phyloP scores from a whole-genome alignment of 176 grass and related monocot genomes.

The Melocanna baccifera region DNA sequence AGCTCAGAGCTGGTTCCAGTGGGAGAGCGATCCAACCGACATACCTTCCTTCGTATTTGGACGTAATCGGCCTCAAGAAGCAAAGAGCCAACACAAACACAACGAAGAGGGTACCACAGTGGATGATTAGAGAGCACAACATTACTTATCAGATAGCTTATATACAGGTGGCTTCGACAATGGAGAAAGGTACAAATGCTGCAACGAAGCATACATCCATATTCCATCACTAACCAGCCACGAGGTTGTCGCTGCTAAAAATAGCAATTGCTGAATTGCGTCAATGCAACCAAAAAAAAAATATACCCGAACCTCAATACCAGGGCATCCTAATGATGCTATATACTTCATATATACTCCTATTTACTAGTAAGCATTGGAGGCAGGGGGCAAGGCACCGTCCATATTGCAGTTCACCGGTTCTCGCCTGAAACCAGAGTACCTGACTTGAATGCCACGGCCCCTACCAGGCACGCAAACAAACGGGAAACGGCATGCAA shows the following conservation, averaged over 20 bases:
- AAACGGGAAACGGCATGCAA: background rate
- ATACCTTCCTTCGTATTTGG: background rate
- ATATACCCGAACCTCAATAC: background rate
- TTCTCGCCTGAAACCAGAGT: constrained; percentile 5
- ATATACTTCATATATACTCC: constrained; percentile 42
- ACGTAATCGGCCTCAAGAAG: background rate
- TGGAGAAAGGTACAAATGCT: constrained; percentile 5
- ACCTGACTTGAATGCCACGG: background rate
- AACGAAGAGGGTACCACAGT: background rate
- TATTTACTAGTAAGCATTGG: constrained; percentile 34
- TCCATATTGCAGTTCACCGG: background rate
- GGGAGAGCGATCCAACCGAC: background rate
- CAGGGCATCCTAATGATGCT: constrained; percentile 18
- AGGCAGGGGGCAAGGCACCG: background rate
- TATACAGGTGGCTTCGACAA: constrained; percentile 33
- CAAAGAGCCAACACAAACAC: background rate
- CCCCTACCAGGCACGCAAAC: background rate
- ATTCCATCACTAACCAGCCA: background rate
- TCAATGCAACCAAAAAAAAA: constrained; percentile 4
- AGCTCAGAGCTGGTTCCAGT: background rate
- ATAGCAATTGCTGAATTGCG: constrained; percentile 21
- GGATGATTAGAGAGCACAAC: background rate
- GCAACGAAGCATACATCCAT: background rate
- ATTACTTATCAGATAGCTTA: constrained; percentile 19
- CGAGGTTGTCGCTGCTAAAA: constrained; percentile 3